phyloP scores from a whole-genome alignment of 2,329 filamentous ascomycete genomes.

The Akanthomyces muscarius region DNA sequence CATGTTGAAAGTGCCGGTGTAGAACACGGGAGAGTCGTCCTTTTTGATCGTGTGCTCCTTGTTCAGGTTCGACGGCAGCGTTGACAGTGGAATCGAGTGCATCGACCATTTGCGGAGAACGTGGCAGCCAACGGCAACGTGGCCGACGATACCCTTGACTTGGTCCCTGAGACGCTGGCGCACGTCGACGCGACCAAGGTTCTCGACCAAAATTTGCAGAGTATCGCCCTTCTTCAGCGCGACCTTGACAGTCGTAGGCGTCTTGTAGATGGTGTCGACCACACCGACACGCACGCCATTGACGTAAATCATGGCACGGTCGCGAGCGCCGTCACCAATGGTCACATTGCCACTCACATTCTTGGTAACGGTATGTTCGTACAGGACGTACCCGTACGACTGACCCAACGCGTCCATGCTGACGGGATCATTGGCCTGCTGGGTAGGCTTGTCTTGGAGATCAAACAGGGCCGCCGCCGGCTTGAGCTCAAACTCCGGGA shows the following conservation, averaged over 20 bases:
- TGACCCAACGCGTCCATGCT: constrained; percentile 45
- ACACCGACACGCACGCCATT: constrained; percentile 40
- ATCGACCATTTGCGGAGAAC: constrained; percentile 37
- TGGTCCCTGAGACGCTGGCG: constrained; percentile 40
- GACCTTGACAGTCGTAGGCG: constrained; percentile 36
- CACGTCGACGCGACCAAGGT: constrained; percentile 48
- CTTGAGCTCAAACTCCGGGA: constrained; percentile 35
- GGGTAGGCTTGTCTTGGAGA: constrained; percentile 24
- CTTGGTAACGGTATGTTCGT: constrained; percentile 33
- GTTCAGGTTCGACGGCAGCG: neutral
- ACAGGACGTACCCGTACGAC: constrained; percentile 41
- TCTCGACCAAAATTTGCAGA: constrained; percentile 45
- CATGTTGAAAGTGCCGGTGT: constrained; percentile 28
- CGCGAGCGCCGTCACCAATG: constrained; percentile 41
- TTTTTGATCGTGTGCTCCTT: neutral
- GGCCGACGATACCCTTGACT: constrained; percentile 41
- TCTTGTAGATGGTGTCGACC: constrained; percentile 42
- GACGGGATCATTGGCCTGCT: constrained; percentile 27
- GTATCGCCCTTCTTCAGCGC: constrained; percentile 36
- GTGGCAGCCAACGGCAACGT: constrained; percentile 36
- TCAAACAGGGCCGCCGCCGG: constrained; percentile 38
- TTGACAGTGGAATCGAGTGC: constrained; percentile 29
- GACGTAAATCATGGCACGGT: constrained; percentile 46
- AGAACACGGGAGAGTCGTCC: constrained; percentile 18
- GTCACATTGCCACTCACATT: constrained; percentile 31